Conservation (phyloP, 2,329 filamentous ascomycete species). For the Coniochaeta ligniaria region DNA sequence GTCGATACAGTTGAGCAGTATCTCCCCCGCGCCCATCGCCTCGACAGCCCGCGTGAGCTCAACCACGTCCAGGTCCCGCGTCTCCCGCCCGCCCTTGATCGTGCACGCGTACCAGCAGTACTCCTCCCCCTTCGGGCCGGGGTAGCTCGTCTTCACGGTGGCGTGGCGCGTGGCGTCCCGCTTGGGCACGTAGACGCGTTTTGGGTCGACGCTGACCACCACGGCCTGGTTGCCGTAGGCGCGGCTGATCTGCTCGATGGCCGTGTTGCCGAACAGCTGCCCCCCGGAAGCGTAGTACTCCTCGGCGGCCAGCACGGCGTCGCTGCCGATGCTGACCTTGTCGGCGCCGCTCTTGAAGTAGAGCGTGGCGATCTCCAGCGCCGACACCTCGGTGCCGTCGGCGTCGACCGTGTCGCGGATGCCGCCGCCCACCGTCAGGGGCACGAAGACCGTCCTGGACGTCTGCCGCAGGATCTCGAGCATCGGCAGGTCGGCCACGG, state of each 20-base stretch:
- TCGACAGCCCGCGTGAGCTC: conserved; percentile 85
- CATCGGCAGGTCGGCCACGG: conserved; percentile 89
- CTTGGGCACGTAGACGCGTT: conserved; percentile 77
- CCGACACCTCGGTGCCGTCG: conserved; percentile 78
- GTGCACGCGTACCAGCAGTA: conserved; percentile 98
- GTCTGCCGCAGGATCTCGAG: conserved; percentile 83
- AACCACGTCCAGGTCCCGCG: conserved; percentile 86
- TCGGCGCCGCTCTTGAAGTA: conserved; percentile 97
- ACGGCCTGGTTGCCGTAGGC: conserved; percentile 97
- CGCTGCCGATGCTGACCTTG: conserved; percentile 94
- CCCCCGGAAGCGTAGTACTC: conserved; percentile 71
- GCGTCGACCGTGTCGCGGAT: conserved; percentile 89
- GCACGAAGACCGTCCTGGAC: conserved; percentile 89
- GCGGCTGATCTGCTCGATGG: conserved; percentile 89
- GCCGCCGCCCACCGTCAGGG: conserved; percentile 89
- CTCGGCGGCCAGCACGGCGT: conserved; percentile 88
- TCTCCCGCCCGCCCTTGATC: conserved; percentile 89
- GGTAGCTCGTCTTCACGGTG: conserved; percentile 62
- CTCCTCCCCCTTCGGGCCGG: conserved; percentile 68
- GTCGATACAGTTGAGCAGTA: conserved; percentile 96
- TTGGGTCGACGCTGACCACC: conserved; percentile 91
- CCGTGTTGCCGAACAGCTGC: conserved; percentile 70
- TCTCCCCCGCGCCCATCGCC: conserved; percentile 91
- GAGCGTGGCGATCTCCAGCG: conserved; percentile 87
- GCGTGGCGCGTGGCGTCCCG: conserved; percentile 64